Evolutionary conservation across 169 alveolate genomes (phyloP).

Genomic region (Besnoitia besnoiti): DNA sequence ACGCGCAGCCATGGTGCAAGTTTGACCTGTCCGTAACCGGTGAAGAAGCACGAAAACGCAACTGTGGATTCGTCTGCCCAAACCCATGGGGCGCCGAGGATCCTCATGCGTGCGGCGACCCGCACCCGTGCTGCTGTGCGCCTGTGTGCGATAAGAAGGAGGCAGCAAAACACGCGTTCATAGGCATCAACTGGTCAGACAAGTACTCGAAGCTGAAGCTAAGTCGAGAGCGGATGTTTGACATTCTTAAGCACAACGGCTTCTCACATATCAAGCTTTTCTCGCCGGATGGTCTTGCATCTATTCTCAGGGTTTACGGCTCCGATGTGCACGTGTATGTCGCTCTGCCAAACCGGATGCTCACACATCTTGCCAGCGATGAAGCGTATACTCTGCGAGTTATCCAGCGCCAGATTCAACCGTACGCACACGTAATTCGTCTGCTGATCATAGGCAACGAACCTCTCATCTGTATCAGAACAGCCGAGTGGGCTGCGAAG

Average conservation of each 20-base stretch:
- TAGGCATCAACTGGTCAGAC: constrained; percentile 62
- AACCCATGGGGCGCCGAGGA: constrained; percentile 59
- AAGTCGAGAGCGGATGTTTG: constrained; percentile 24
- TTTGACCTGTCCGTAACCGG: constrained; percentile 25
- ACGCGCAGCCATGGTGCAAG: constrained; percentile 42
- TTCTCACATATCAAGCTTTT: constrained; percentile 49
- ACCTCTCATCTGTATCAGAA: constrained; percentile 51
- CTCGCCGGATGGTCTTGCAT: constrained; percentile 46
- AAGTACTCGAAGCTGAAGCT: constrained; percentile 31
- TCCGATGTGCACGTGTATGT: constrained; percentile 35
- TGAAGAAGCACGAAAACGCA: constrained; percentile 2
- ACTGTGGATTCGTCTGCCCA: constrained; percentile 61
- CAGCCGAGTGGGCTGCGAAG: constrained; percentile 48
- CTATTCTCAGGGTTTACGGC: constrained; percentile 31
- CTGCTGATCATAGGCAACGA: constrained; percentile 56
- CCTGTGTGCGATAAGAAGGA: constrained; percentile 38
- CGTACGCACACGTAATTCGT: neutral
- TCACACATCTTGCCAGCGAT: constrained; percentile 11
- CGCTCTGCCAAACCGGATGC: constrained; percentile 48
- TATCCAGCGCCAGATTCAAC: constrained; percentile 42
- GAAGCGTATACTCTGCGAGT: neutral
- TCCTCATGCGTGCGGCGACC: constrained; percentile 49
- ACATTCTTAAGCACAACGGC: constrained; percentile 32
- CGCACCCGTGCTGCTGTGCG: constrained; percentile 62
- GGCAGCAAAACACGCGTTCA: constrained; percentile 30